A percentile compares a stretch with the other conserved stretches of the same genome.
Evolutionary conservation across 495 filamentous ascomycete species (phyloP).

Genomic region (Penicillium paradoxum): DNA sequence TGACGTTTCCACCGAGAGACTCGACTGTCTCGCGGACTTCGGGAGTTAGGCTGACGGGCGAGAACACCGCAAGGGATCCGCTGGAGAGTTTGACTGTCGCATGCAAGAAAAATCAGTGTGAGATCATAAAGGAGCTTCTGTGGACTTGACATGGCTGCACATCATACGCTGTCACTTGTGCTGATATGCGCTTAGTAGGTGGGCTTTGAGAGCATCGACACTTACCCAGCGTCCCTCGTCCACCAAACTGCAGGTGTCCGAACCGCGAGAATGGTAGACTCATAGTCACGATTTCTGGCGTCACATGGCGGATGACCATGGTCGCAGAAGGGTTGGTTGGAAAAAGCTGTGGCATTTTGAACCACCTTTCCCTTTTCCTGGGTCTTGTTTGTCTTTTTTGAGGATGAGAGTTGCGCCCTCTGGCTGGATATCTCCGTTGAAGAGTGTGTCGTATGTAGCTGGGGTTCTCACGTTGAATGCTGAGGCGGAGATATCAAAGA

Average conservation of each 20-base stretch:
- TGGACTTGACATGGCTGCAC: neutral
- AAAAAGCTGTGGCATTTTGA: conserved; percentile 41
- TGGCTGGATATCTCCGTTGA: conserved; percentile 14
- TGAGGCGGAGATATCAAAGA: too few species aligned
- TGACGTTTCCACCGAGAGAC: conserved; percentile 64
- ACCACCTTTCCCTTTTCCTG: neutral
- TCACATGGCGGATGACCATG: conserved; percentile 83
- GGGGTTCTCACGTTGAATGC: too few species aligned
- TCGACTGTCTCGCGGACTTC: conserved; percentile 65
- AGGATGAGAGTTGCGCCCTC: conserved; percentile 12
- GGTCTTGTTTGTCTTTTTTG: neutral
- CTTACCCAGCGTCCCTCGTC: conserved; percentile 78
- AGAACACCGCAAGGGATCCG: conserved; percentile 84
- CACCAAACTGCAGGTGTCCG: conserved; percentile 75
- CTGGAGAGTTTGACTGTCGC: conserved; percentile 64
- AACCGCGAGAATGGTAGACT: conserved; percentile 83
- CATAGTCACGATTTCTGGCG: conserved; percentile 73
- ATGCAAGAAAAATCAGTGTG: conserved; percentile 14
- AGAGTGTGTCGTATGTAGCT: conserved; percentile 15
- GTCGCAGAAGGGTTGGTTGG: conserved; percentile 64
- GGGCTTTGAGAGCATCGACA: conserved; percentile 2
- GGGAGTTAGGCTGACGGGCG: conserved; percentile 75
- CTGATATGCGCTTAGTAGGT: conserved; percentile 7
- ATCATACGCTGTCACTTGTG: neutral
- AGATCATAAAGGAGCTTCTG: neutral